Evolutionary conservation across 352 stramenopile genomes (phyloP).

Genomic region (Aphanomyces astaci): DNA sequence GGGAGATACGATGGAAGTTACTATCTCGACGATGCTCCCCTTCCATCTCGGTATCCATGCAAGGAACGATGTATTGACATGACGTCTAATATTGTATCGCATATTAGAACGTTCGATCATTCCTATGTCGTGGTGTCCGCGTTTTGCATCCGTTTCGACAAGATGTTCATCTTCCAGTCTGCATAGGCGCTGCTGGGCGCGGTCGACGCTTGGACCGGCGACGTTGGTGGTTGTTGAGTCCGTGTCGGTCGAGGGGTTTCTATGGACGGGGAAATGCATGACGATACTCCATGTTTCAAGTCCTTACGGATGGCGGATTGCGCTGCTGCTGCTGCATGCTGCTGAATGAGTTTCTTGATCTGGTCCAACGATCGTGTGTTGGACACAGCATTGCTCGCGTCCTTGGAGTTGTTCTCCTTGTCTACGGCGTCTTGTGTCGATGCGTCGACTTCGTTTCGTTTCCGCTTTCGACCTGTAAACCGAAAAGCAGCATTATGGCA

Average conservation of each 20-base stretch:
- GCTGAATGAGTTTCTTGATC: constrained; percentile 22
- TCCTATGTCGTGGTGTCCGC: too few relatives aligned
- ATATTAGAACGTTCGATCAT: too few relatives aligned
- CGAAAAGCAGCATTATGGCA: not conserved
- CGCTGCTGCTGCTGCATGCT: too few relatives aligned
- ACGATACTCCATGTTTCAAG: too few relatives aligned
- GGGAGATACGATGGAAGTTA: too few relatives aligned
- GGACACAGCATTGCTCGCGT: not conserved
- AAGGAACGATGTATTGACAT: too few relatives aligned
- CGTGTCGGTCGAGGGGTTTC: not conserved
- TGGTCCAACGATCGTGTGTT: constrained; percentile 18
- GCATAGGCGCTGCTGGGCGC: not conserved
- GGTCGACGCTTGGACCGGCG: not conserved
- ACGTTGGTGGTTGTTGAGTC: not conserved
- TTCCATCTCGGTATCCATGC: too few relatives aligned
- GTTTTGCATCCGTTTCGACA: too few relatives aligned
- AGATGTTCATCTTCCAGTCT: not conserved
- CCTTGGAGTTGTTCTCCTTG: not conserved
- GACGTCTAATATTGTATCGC: too few relatives aligned
- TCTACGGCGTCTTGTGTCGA: not conserved
- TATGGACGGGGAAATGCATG: too few relatives aligned
- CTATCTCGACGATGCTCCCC: too few relatives aligned
- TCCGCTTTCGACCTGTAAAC: constrained; percentile 5
- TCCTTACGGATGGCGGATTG: not conserved
- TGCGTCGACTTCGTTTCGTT: not conserved